Base-by-base conservation (phyloP, 129 eudicot species). In the Tagetes patula region DNA sequence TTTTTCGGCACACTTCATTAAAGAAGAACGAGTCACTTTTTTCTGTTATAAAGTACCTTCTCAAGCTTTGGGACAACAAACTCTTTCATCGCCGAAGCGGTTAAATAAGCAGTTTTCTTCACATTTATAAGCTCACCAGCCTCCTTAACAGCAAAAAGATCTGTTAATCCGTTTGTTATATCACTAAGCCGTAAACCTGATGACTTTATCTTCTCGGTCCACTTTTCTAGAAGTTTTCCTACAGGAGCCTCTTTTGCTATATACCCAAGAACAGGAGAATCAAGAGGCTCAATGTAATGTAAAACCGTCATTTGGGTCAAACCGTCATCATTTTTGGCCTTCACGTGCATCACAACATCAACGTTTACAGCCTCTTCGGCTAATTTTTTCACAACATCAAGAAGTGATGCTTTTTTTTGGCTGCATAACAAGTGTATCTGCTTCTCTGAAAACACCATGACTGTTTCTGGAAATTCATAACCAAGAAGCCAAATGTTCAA, bases 401-500 rank as follows among this genome's bases (percentile, higher is more conserved):
- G 70, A 56, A 87, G 41, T 40, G 85, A 67, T n/a, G 85, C 85
- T 55, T 87, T 87, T 86, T 87, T 87, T 71, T 67, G 85, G 64
- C 85, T 82, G 71, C 93, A 84, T 71, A 87, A 76, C 48, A 87
- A 87, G 78, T 87, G 93, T 6, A 87, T 82, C 78, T 84, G 85
- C 69, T 87, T 82, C 52, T 73, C 75, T 32, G 78, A 72, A 65
- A 87, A 87, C 20, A 87, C 85, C 89, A 87, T 87, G 34, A 87
- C 75, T 11, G 89, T 87, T 70, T 87, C 93, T 5, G 93, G 93
- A 46, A 87, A 87, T 56, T 87, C 93, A 27, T 87, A 87, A 7
- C 93, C 93, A 5, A 87, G 71, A 42, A 87, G 60, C 93, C 93
- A 87, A 8, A 87, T 82, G 58, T 87, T 84, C n/a, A 87, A 67